Conservation (phyloP, 139 green algal species). For the Coelastrella sp. region DNA sequence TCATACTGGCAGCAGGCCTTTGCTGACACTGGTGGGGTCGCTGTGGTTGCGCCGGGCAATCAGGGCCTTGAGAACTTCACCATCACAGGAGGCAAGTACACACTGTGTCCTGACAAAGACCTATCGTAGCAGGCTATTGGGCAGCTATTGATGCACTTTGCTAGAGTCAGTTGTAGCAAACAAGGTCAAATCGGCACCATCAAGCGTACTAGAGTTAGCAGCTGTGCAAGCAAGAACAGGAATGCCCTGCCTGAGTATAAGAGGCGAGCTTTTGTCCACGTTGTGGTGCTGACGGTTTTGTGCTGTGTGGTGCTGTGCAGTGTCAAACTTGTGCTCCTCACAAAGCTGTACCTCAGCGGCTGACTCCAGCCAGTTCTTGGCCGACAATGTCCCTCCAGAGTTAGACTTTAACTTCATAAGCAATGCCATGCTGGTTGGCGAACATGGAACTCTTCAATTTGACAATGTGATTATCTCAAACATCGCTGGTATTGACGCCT, state of each 20-base stretch:
- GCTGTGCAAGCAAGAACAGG: no score
- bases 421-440: background rate
- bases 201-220: no score
- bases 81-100: background rate
- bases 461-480: conserved; percentile 8
- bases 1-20: conserved; percentile 5
- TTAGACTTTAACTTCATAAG: conserved; percentile 10
- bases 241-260: no score
- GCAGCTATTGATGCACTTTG: background rate
- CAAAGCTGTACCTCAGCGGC: background rate
- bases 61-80: conserved; percentile 10
- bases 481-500: background rate
- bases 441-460: background rate
- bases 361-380: background rate
- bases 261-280: no score
- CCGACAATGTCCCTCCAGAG: background rate
- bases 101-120: background rate
- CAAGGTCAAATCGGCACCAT: background rate
- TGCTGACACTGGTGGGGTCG: conserved; percentile 4
- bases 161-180: background rate
- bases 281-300: no score
- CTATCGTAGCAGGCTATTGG: background rate
- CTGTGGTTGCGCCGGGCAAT: background rate
- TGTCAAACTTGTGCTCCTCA: background rate
- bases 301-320: background rate